Evolutionary conservation across 164 flowering plant genomes (phyloP), one percentile per base, ranked within the genome.

Genomic region (Magnolia sinica): DNA sequence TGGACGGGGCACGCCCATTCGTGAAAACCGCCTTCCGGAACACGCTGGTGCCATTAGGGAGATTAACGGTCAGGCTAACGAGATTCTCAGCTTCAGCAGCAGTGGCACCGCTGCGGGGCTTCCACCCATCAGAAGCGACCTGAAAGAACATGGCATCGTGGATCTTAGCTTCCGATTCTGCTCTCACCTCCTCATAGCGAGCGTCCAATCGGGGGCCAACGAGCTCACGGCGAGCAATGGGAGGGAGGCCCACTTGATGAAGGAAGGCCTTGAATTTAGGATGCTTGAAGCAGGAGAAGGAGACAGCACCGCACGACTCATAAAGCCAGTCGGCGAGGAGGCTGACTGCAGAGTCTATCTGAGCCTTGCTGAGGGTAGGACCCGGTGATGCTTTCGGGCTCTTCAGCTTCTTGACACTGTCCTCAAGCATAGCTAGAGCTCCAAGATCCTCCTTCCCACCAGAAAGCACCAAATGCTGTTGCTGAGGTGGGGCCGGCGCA

Each of bases 371-470:
- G 13, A 96, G 81, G 4, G 89, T 73, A 13, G 96, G 93, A 1
- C 92, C 89, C 2, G 93, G 92, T 0, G 94, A 88, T 4, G 98
- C 83, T 71, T 93, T 94, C 0, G 98, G 98, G 70, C 96, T 91
- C 83, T 90, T 93, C 45, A 96, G 85, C 88, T 88, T 89, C 87
- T 93, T 94, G 75, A 96, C 98, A 77, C 98, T 93, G 75, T 96
- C 96, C 79, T 96, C 98, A 81, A 96, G 77, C 98, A 91, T 91
- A 7, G 95, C 98, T 37, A 95, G 77, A 27, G 99, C 90, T 16
- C 94, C 98, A 77, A 96, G 84, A 78, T 96, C 99, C 82, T 94
- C 99, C 74, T 94, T 96, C 55, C 99, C 99, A 10, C 99, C 99
- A 2, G 99, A 96, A 1, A 96, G 80, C 79, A 89, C 73, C 90